Conservation (phyloP, 257 asterid species). For the Nicotiana attenuata region DNA sequence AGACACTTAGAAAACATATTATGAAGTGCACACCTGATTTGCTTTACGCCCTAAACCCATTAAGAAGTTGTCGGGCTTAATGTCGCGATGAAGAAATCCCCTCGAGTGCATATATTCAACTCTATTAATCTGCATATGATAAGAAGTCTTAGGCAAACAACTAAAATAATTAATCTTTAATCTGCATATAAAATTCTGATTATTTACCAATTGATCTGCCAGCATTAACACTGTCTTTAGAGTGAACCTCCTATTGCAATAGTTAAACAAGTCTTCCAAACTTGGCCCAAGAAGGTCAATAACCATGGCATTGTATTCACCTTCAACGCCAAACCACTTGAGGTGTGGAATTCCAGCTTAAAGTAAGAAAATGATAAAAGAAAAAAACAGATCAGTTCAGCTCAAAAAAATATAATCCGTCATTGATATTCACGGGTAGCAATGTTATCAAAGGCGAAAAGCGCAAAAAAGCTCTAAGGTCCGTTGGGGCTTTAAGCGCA, state of each 20-base stretch:
- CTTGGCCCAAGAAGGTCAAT: slow-evolving; percentile 93
- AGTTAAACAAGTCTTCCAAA: slow-evolving; percentile 79
- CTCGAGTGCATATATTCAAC: slow-evolving; percentile 89
- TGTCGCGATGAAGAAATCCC: slow-evolving; percentile 94
- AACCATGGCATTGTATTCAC: slow-evolving; percentile 82
- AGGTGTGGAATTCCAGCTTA: slow-evolving; percentile 86
- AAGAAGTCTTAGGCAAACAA: slow-evolving; percentile 2
- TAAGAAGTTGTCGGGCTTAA: slow-evolving; percentile 89
- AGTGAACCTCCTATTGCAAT: slow-evolving; percentile 70
- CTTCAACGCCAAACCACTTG: slow-evolving; percentile 89
- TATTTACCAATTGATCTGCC: slow-evolving; percentile 87
- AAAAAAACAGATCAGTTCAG: slow-evolving; percentile 1
- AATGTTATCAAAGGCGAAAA: too few relatives aligned
- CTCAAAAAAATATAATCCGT: slow-evolving; percentile 2
- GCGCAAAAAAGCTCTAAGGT: too few relatives aligned
- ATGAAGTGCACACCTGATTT: slow-evolving; percentile 58
- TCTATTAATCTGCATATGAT: slow-evolving; percentile 52
- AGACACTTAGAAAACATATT: background rate
- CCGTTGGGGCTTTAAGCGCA: too few relatives aligned
- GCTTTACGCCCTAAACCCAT: slow-evolving; percentile 96
- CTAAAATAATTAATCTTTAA: background rate
- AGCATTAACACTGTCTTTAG: slow-evolving; percentile 93
- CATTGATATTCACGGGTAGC: background rate
- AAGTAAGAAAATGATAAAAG: slow-evolving; percentile 19
- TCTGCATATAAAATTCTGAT: slow-evolving; percentile 2